Base-by-base conservation (phyloP, 2,329 filamentous ascomycete species). In the Teratosphaeria epicoccoides region DNA sequence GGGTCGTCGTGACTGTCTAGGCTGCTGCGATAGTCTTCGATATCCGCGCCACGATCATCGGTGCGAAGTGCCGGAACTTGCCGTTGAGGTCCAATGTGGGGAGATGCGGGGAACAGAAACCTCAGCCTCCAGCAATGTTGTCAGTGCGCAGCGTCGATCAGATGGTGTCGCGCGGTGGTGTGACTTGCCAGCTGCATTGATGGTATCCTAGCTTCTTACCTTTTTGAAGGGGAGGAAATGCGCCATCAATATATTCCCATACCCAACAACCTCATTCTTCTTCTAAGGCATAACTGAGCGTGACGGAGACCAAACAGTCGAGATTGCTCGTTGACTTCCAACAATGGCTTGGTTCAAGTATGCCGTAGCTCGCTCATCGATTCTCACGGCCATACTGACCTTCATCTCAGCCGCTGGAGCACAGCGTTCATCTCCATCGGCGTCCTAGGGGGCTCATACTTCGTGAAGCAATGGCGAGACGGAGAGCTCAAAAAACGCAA, bases 371-470 rank as follows among this genome's bases (percentile, higher is more conserved):
- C 11, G n/a, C 23, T 10, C 20, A 17, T 14, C 2, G 7, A 20
- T 10, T 37, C 46, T 33, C 23, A 48, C 24, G 3, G 28, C 14
- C 20, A 37, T 4, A 33, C 46, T 28, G 24, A 28, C 24, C 28
- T 24, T 17, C 9, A 11, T 17, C n/a, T 17, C 28, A 64, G 62
- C 46, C 57, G 61, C 43, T 59, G 60, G 26, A 64, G 60, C 49
- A 62, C 58, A 40, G 48, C 61, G 40, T 45, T 64, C 51, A 56
- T 64, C 55, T 59, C 57, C 47, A 49, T 56, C 22, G 58, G 57
- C 14, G 59, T 59, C 23, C 51, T 64, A 1, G 55, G 51, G 11
- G 55, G 52, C 43, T 61, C 59, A 23, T 65, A 55, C 52, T 44
- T 60, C 22, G 51, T 54, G 10, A 52, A 61, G 9, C 55, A 57